Conservation (phyloP, 108 stramenopile species). For the Stephanodiscus triporus region DNA sequence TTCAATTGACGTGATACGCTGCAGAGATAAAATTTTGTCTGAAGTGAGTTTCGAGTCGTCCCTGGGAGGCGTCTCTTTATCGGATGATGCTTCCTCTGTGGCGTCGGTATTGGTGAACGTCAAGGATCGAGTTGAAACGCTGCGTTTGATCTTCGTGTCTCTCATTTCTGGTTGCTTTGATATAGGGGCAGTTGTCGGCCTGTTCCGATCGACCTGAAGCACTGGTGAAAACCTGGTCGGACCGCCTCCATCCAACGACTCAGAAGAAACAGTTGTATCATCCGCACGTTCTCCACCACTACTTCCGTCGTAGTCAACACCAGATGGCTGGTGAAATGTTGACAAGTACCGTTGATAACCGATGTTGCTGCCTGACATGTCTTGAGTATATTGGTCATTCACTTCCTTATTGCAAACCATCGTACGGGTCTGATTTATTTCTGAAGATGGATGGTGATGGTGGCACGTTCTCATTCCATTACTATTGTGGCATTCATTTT, state of each 20-base stretch:
- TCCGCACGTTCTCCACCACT: not conserved
- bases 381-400: not conserved
- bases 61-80: not conserved
- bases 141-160: constrained; percentile 18
- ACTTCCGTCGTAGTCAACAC: not conserved
- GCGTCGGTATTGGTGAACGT: constrained; percentile 21
- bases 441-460: not conserved
- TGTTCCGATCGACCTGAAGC: not conserved
- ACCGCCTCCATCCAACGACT: not conserved
- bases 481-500: not conserved
- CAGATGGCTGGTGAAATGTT: constrained; percentile 4
- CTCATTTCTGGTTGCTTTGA: constrained; percentile 4
- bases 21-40: constrained; percentile 15
- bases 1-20: constrained; percentile 31
- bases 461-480: not conserved
- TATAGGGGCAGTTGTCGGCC: not conserved
- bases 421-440: not conserved
- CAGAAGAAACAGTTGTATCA: not conserved
- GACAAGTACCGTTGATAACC: constrained; percentile 19
- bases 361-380: constrained; percentile 5
- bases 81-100: not conserved
- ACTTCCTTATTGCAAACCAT: not conserved
- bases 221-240: not conserved
- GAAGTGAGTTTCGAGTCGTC: constrained; percentile 13
- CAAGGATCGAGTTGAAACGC: constrained; percentile 20